Evolutionary conservation across 1,284 basidiomycete species (phyloP).

Genomic region (Stereum hirsutum): DNA sequence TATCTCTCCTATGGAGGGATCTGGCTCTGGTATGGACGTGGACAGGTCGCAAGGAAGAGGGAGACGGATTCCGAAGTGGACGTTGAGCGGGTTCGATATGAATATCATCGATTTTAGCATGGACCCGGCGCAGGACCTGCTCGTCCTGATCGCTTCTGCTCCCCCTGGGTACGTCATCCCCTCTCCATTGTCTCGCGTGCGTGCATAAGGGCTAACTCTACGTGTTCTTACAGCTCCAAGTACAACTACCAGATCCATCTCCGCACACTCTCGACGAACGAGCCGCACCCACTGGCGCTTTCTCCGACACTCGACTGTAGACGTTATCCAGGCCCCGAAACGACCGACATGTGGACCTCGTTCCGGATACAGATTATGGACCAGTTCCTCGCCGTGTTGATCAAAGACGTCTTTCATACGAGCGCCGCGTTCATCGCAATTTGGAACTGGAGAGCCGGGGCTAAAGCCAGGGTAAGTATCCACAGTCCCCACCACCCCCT

Average conservation of each 20-base stretch:
- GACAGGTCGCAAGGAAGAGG: constrained; percentile 12
- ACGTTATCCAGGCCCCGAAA: constrained; percentile 16
- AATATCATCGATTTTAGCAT: constrained; percentile 43
- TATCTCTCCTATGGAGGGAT: not conserved
- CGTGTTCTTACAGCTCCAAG: constrained; percentile 22
- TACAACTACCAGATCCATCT: constrained; percentile 37
- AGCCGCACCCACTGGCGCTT: constrained; percentile 34
- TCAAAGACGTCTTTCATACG: constrained; percentile 9
- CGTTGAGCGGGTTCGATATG: constrained; percentile 27
- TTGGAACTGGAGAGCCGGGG: constrained; percentile 10
- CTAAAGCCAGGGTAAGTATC: constrained; percentile 23
- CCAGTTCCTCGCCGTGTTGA: constrained; percentile 5
- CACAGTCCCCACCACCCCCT: not conserved
- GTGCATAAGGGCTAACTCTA: too few relatives aligned
- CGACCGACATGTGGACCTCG: constrained; percentile 25
- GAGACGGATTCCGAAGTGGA: constrained; percentile 24
- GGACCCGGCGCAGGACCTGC: constrained; percentile 41
- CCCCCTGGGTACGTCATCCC: constrained; percentile 27
- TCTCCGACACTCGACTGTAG: constrained; percentile 28
- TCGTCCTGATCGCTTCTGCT: constrained; percentile 35
- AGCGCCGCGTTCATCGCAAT: constrained; percentile 5
- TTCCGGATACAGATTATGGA: constrained; percentile 34
- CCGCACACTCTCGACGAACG: constrained; percentile 36
- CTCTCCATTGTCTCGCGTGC: not conserved
- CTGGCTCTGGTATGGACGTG: too few relatives aligned